A percentile compares a stretch with the other conserved stretches of the same genome.
Evolutionary conservation across 106 monocot species (phyloP).

Genomic region (Alisma plantagoaquatica): DNA sequence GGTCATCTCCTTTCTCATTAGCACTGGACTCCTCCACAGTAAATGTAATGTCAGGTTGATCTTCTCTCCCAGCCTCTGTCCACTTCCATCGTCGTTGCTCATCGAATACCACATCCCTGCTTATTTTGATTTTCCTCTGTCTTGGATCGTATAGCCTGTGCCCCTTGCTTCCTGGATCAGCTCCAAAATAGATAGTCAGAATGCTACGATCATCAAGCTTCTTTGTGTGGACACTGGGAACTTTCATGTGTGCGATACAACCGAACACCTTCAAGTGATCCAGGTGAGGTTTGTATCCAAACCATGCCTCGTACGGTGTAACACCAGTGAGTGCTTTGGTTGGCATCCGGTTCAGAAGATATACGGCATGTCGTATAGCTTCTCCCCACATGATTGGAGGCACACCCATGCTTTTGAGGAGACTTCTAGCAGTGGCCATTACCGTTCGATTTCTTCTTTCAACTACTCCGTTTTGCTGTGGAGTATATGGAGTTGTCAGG

Average conservation of each 20-base stretch:
- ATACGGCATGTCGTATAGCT: slow-evolving; percentile 11
- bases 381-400: slow-evolving; percentile 11
- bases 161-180: slow-evolving; percentile 1
- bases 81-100: background rate
- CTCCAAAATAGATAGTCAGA: background rate
- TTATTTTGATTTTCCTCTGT: background rate
- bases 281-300: background rate
- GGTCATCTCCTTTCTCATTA: no score
- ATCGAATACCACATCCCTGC: slow-evolving; percentile 7
- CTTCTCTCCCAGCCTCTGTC: no score
- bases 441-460: slow-evolving; percentile 11
- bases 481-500: slow-evolving; percentile 6
- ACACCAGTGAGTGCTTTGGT: slow-evolving; percentile 4
- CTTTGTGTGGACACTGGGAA: background rate
- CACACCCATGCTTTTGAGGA: slow-evolving; percentile 12
- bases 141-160: slow-evolving; percentile 3
- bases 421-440: slow-evolving; percentile 5
- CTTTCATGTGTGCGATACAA: background rate
- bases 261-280: background rate
- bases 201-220: slow-evolving; percentile 11
- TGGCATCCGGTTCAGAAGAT: slow-evolving; percentile 12
- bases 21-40: no score
- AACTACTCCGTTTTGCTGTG: slow-evolving; percentile 12
- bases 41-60: no score
- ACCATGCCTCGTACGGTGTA: slow-evolving; percentile 26